Base-by-base conservation (phyloP, 2,329 filamentous ascomycete species). In the Trichoderma breve region DNA sequence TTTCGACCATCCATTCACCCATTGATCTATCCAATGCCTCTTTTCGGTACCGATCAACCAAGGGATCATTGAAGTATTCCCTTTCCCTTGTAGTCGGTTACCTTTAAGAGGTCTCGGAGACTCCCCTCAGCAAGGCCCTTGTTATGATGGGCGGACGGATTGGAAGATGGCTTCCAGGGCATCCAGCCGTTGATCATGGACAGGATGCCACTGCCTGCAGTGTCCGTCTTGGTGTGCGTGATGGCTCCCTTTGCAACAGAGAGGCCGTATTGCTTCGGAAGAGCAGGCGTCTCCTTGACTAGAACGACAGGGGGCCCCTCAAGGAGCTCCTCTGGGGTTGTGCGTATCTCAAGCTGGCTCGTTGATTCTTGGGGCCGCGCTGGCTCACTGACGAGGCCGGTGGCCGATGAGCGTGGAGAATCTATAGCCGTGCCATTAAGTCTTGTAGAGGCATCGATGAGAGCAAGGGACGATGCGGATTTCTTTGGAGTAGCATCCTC, bases 331-430 rank as follows among this genome's bases (percentile, higher is more conserved):
- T 79, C 78, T 8, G 79, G 76, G 7, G 79, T 76, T 9, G 82
- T 80, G 73, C 84, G 82, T 18, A 86, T 85, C 71, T 86, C 82
- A 1, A 88, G 79, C 67, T 87, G 83, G 69, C 82, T 86, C 32
- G 80, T 85, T 0, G 87, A 89, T 2, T 87, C 89, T 74, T 88
- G 86, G 1, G 89, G 88, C 21, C 84, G 77, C n/a, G 88, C 87
- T 4, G 86, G 88, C 67, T 87, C 84, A 74, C 89, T 85, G 7
- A 89, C 79, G 12, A 91, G 81, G 21, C 82, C 82, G 2, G 81
- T 80, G 6, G 83, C 79, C 1, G 83, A 81, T 3, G 75, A 76
- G 18, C 81, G 78, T 2, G 81, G 81, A 2, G 74, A 66, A 58
- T 81, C 79, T 5, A 74, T 74, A 5, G 78, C 70, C 4, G 76